A percentile compares a stretch with the other conserved stretches of the same genome.
These are phyloP conservation scores for Fusarium hainanense DNA, from an alignment of 2,329 filamentous ascomycete genomes.

Conservation along the genomic window DNA sequence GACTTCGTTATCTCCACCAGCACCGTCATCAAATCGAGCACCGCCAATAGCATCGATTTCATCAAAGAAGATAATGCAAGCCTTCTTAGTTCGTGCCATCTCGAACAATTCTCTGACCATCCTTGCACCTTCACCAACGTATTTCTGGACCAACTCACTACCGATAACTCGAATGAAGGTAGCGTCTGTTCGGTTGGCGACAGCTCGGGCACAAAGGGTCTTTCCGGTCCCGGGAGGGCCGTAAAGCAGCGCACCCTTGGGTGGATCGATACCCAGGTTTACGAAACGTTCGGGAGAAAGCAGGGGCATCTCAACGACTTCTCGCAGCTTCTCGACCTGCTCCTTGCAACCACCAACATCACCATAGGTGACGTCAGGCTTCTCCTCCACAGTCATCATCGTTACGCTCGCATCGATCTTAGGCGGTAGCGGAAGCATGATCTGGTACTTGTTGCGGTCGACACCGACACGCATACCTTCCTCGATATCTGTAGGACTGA, in stretches of 20 bases:
- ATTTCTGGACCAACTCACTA: slow-evolving; percentile 97
- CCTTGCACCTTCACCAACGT: slow-evolving; percentile 95
- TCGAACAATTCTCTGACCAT: slow-evolving; percentile 99
- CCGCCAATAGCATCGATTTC: slow-evolving; percentile 97
- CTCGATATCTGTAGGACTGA: slow-evolving; percentile 98
- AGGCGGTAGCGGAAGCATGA: slow-evolving; percentile 91
- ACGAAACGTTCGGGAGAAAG: slow-evolving; percentile 97
- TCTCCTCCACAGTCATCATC: slow-evolving; percentile 99
- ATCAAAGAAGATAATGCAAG: slow-evolving; percentile 97
- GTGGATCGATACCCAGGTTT: slow-evolving; percentile 97
- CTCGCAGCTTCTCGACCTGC: slow-evolving; percentile 98
- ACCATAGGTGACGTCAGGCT: slow-evolving; percentile 98
- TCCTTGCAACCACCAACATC: slow-evolving; percentile 99
- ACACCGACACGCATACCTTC: slow-evolving; percentile 99
- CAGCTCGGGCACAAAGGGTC: slow-evolving; percentile 95
- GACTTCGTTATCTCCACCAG: slow-evolving; percentile 96
- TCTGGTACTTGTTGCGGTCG: slow-evolving; percentile 99
- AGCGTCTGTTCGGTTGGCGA: slow-evolving; percentile 97
- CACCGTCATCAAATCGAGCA: slow-evolving; percentile 95
- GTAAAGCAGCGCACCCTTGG: slow-evolving; percentile 96
- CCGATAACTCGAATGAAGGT: slow-evolving; percentile 99
- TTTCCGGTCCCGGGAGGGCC: slow-evolving; percentile 98
- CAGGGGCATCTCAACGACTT: slow-evolving; percentile 98
- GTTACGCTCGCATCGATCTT: slow-evolving; percentile 99
- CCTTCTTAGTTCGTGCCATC: slow-evolving; percentile 99